Percentiles rank a stretch among this genome's conserved stretches.
Evolutionary conservation across 2,329 filamentous ascomycete species (phyloP).

Genomic region (Cercospora beticola): DNA sequence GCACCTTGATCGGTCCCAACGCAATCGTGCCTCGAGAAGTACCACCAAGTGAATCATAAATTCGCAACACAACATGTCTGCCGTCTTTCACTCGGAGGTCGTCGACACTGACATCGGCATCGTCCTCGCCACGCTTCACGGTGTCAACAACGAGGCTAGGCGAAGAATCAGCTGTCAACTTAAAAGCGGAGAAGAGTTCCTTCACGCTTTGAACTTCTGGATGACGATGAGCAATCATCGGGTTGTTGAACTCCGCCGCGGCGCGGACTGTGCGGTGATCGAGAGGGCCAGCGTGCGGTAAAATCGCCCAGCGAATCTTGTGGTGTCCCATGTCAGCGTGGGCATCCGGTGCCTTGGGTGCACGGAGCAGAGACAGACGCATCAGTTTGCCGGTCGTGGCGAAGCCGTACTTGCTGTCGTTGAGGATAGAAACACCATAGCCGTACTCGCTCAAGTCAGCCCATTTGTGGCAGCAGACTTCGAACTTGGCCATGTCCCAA

Average conservation of each 20-base stretch:
- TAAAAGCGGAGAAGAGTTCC: slow-evolving; percentile 57
- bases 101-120: slow-evolving; percentile 53
- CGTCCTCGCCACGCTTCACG: slow-evolving; percentile 76
- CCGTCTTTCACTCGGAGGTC: slow-evolving; percentile 61
- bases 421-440: slow-evolving; percentile 89
- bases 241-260: slow-evolving; percentile 88
- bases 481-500: slow-evolving; percentile 98
- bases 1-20: slow-evolving; percentile 66
- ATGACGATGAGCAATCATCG: slow-evolving; percentile 58
- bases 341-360: slow-evolving; percentile 88
- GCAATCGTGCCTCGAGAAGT: slow-evolving; percentile 69
- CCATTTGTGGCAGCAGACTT: slow-evolving; percentile 94
- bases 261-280: slow-evolving; percentile 73
- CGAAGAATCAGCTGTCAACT: slow-evolving; percentile 49
- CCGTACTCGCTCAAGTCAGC: slow-evolving; percentile 84
- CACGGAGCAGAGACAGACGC: slow-evolving; percentile 80
- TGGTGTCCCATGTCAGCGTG: slow-evolving; percentile 88
- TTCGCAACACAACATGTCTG: slow-evolving; percentile 74
- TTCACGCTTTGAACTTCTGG: slow-evolving; percentile 31
- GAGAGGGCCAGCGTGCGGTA: slow-evolving; percentile 76
- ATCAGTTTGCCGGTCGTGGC: slow-evolving; percentile 85
- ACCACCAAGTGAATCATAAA: slow-evolving; percentile 89
- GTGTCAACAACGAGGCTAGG: slow-evolving; percentile 73
- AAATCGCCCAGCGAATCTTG: slow-evolving; percentile 82
- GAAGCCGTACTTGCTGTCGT: slow-evolving; percentile 95